Conservation (phyloP, 1,284 basidiomycete genomes). For the Cryptococcus neoformans region DNA sequence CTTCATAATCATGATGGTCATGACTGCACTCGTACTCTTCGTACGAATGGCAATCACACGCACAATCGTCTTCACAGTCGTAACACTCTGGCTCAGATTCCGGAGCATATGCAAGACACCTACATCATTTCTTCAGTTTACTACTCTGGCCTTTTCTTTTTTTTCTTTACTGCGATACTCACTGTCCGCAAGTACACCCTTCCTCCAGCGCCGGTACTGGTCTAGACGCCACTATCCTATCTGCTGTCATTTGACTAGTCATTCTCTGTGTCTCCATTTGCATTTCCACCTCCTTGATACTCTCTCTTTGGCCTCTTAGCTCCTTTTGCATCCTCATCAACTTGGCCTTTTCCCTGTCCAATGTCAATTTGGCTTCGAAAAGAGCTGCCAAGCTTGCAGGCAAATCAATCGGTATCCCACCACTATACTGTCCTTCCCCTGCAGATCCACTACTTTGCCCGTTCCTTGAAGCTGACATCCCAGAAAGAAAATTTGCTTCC, state of each 20-base stretch:
- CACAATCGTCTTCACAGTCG: conserved; percentile 23
- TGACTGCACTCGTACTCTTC: conserved; percentile 21
- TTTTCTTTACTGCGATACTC: conserved; percentile 4
- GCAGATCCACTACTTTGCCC: background rate
- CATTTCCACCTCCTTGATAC: background rate
- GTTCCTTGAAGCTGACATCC: conserved; percentile 3
- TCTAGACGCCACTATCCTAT: conserved; percentile 14
- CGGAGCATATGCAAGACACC: conserved; percentile 24
- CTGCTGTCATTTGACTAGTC: conserved; percentile 19
- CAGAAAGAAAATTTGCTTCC: conserved; percentile 23
- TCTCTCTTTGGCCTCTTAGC: conserved; percentile 44
- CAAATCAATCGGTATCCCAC: conserved; percentile 34
- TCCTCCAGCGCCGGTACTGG: conserved; percentile 14
- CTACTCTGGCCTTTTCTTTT: too few species aligned
- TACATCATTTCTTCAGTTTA: conserved; percentile 11
- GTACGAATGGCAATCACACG: conserved; percentile 20
- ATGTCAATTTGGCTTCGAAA: conserved; percentile 48
- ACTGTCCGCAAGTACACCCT: conserved; percentile 40
- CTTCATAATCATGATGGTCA: conserved; percentile 7
- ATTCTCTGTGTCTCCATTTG: background rate
- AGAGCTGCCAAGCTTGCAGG: conserved; percentile 44
- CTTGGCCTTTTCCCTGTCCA: conserved; percentile 48
- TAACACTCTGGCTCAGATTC: conserved; percentile 31
- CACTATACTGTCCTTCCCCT: background rate
- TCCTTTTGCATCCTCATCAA: conserved; percentile 48